Base-by-base conservation (phyloP, 2,329 filamentous ascomycete genomes). In the Penicillium olsonii region DNA sequence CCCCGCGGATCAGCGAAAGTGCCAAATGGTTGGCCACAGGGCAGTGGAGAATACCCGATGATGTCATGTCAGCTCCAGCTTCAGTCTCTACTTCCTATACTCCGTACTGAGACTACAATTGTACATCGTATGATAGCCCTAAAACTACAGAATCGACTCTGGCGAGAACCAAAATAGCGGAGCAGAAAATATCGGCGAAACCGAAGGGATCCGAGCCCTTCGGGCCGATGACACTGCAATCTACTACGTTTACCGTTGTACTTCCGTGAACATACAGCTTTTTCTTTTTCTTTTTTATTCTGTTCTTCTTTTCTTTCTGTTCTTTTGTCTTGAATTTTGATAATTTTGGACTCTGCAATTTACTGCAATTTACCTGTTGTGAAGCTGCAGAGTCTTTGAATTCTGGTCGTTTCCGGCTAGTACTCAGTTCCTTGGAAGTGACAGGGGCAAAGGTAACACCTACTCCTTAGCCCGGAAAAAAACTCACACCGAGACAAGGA, bases 401-500 rank as follows among this genome's bases (percentile, higher is more conserved):
- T n/a, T n/a, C n/a, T n/a, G n/a, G n/a, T n/a, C n/a, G n/a, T n/a
- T n/a, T n/a, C n/a, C n/a, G n/a, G n/a, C n/a, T n/a, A n/a, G n/a
- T n/a, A n/a, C n/a, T 10, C 33, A 48, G 43, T 48, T 48, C 45
- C 45, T 34, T 48, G 4, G 18, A 39, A 41, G 37, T 34, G 37
- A 34, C 18, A 42, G 45, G 29, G 35, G 18, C 24, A 14, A 31
- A 9, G 20, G 34, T 44, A 24, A 45, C 37, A 43, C 42, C 29
- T 38, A 26, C 27, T 33, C 9, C 24, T 38, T 38, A 53, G 42
- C 22, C 47, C 42, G 20, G 17, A 46, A 37, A 29, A 42, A 35
- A 51, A 51, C 38, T 39, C 33, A 47, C 42, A 44, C 45, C 45
- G 45, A 39, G 19, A 37, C 19, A 12, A 48, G 39, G 19, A 48